These are phyloP conservation scores for Scytalidium sp. DNA, from an alignment of 2,329 filamentous ascomycete genomes.

Conservation along the genomic window DNA sequence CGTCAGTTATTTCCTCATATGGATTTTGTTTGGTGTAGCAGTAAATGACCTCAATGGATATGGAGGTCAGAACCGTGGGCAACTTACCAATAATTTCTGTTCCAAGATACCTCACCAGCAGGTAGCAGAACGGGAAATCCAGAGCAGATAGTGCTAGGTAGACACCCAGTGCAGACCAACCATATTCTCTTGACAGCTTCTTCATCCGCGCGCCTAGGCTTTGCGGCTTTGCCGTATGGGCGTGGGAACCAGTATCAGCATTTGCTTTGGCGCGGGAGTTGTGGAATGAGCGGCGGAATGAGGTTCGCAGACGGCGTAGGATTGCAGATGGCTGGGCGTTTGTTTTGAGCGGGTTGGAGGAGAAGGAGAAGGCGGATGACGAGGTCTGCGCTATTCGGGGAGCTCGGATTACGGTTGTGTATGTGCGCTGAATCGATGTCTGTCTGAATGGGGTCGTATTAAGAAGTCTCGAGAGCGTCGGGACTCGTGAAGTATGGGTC, in stretches of 20 bases:
- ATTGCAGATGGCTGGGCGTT: slow-evolving; percentile 10
- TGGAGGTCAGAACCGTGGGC: no score
- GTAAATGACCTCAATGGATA: no score
- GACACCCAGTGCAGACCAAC: slow-evolving; percentile 89
- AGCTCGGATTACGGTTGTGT: neutral
- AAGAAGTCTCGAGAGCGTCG: neutral
- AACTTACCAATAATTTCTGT: slow-evolving; percentile 77
- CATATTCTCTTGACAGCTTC: slow-evolving; percentile 87
- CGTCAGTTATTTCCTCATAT: no score
- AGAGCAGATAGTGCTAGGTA: slow-evolving; percentile 80
- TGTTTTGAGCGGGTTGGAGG: slow-evolving; percentile 12
- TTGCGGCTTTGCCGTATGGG: slow-evolving; percentile 16
- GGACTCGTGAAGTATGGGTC: neutral
- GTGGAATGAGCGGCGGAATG: slow-evolving; percentile 16
- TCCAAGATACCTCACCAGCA: slow-evolving; percentile 78
- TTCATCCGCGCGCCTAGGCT: slow-evolving; percentile 48
- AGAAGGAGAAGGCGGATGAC: slow-evolving; percentile 14
- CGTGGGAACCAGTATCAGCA: slow-evolving; percentile 4
- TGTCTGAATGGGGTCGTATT: neutral
- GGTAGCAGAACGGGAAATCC: slow-evolving; percentile 94
- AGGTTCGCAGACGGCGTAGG: slow-evolving; percentile 18
- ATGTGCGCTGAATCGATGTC: neutral
- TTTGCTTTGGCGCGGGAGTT: slow-evolving; percentile 15
- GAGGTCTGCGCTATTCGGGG: neutral
- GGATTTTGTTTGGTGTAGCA: no score